Conservation (phyloP, 371 early-diverging fungal species). For the Basidiobolus meristosporus region DNA sequence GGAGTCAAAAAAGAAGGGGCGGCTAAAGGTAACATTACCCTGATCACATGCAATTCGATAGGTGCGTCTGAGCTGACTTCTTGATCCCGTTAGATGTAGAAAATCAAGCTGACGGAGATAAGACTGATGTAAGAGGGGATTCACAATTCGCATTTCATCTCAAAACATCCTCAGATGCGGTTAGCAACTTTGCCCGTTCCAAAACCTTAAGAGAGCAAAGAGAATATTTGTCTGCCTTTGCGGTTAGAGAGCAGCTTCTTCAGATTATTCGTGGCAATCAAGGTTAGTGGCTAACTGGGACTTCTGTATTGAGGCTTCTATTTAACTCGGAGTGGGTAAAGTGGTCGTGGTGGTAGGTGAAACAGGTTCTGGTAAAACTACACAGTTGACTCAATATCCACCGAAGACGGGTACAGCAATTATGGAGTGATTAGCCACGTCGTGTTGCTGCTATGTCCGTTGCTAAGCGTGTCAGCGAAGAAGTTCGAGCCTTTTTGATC, state of each 20-base stretch:
- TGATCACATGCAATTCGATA: background rate
- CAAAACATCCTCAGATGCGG: slow-evolving; percentile 42
- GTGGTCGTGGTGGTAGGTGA: slow-evolving; percentile 91
- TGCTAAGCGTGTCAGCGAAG: slow-evolving; percentile 92
- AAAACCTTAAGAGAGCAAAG: slow-evolving; percentile 81
- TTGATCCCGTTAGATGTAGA: background rate
- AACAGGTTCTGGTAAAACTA: too few species aligned
- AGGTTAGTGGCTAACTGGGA: slow-evolving; percentile 9
- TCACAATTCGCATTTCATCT: slow-evolving; percentile 63
- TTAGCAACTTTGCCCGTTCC: slow-evolving; percentile 57
- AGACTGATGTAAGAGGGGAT: slow-evolving; percentile 18
- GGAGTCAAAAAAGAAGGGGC: slow-evolving; percentile 48
- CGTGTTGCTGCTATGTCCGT: slow-evolving; percentile 98
- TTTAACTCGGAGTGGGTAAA: slow-evolving; percentile 1
- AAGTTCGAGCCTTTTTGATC: slow-evolving; percentile 30
- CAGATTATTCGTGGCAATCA: slow-evolving; percentile 82
- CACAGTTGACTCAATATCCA: slow-evolving; percentile 95
- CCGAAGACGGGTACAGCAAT: slow-evolving; percentile 80
- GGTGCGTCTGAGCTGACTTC: too few species aligned
- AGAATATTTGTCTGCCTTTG: slow-evolving; percentile 84
- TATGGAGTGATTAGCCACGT: slow-evolving; percentile 89
- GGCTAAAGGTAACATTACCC: slow-evolving; percentile 8
- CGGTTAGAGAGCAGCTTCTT: slow-evolving; percentile 77
- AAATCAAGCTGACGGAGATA: background rate
- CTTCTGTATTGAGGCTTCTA: background rate